A percentile compares a stretch with the other conserved stretches of the same genome.
Evolutionary conservation across 768 basidiomycete genomes (phyloP).

Genomic region (Russula lepida): DNA sequence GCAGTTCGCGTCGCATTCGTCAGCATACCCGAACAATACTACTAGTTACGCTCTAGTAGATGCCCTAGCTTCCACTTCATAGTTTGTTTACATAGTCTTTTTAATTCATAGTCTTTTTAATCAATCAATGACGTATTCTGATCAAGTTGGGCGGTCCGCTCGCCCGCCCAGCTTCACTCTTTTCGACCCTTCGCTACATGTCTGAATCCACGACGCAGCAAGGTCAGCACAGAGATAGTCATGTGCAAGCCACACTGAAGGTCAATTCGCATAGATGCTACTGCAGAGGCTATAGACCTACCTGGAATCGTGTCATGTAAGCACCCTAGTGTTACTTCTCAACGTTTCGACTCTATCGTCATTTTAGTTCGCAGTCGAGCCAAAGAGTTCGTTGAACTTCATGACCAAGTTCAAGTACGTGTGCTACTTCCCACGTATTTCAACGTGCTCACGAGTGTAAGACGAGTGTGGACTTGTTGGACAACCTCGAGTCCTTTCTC

Average conservation of each 20-base stretch:
- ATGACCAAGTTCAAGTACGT: slow-evolving; percentile 78
- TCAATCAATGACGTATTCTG: not conserved
- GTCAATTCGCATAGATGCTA: not conserved
- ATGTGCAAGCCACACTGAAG: not conserved
- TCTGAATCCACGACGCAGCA: not conserved
- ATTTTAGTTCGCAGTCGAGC: slow-evolving; percentile 36
- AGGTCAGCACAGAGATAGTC: not conserved
- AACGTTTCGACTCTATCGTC: not conserved
- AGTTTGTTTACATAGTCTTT: too few relatives aligned
- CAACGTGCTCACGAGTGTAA: slow-evolving; percentile 27
- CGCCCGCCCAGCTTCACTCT: not conserved
- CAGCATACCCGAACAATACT: slow-evolving; percentile 6
- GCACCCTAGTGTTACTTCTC: not conserved
- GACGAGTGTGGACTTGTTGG: slow-evolving; percentile 80
- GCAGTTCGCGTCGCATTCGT: slow-evolving; percentile 16
- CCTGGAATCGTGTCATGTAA: slow-evolving; percentile 9
- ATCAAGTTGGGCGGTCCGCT: not conserved
- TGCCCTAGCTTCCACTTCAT: slow-evolving; percentile 24
- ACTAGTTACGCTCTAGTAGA: slow-evolving; percentile 27
- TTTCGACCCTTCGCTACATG: not conserved
- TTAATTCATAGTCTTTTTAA: too few relatives aligned
- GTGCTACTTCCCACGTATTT: not conserved
- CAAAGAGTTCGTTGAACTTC: slow-evolving; percentile 76
- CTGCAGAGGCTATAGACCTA: not conserved
- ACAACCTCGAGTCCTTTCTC: slow-evolving; percentile 84